Conservation (phyloP, 176 grass and related monocot species). For the sorghum (Sorghum bicolor) region Sorghum_bicolor_NCBIv3 NC_012873.2:61684501-61685000, state of each 20-base stretch:
- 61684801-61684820: slow-evolving; percentile 30
- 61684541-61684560: slow-evolving; percentile 26
- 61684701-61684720: slow-evolving; percentile 17
- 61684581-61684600: slow-evolving; percentile 46
- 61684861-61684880: slow-evolving; percentile 29
- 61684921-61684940: slow-evolving; percentile 21
- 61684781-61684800: slow-evolving; percentile 37
- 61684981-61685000: slow-evolving; percentile 15
- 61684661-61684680: slow-evolving; percentile 38
- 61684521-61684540: slow-evolving; percentile 49
- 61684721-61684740: slow-evolving; percentile 21
- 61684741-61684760: slow-evolving; percentile 40
- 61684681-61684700: slow-evolving; percentile 39
- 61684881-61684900: slow-evolving; percentile 43
- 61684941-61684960: slow-evolving; percentile 29
- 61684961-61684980: background rate
- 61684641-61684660: slow-evolving; percentile 59
- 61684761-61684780: slow-evolving; percentile 30
- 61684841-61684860: slow-evolving; percentile 33
- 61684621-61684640: slow-evolving; percentile 59
- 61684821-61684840: slow-evolving; percentile 33
- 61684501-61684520: slow-evolving; percentile 56
- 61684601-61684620: slow-evolving; percentile 26
- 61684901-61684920: slow-evolving; percentile 92
- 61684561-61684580: slow-evolving; percentile 23